Conservation (phyloP, 441 rosid genomes). For the Biscutella auriculata region DNA sequence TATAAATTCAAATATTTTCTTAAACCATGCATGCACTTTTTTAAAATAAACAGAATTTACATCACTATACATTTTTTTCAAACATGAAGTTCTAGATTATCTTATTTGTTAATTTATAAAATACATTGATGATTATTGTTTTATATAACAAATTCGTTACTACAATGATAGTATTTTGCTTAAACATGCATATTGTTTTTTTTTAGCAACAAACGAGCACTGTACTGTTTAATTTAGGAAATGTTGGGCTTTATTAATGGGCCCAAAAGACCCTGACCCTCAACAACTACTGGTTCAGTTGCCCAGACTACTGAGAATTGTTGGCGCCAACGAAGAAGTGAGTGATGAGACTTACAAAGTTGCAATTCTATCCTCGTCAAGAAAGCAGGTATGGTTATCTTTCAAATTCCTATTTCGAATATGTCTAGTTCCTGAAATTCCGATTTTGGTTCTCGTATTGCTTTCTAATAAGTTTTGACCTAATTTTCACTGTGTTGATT, state of each 20-base stretch:
- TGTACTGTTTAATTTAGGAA: no score
- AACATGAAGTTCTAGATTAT: no score
- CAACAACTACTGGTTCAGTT: neutral
- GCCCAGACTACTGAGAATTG: neutral
- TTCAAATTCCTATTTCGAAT: neutral
- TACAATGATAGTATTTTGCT: no score
- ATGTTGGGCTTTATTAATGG: neutral
- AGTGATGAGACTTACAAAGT: neutral
- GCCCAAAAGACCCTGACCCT: neutral
- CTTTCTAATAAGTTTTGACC: neutral
- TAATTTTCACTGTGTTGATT: neutral
- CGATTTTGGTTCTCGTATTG: neutral
- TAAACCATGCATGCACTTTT: no score
- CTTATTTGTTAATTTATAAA: no score
- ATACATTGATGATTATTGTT: no score
- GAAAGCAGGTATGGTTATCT: neutral
- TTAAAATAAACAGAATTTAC: no score
- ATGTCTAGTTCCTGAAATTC: neutral
- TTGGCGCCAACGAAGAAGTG: slow-evolving; percentile 10
- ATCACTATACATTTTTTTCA: no score
- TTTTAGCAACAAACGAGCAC: no score
- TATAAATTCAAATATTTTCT: no score
- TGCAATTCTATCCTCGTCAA: slow-evolving; percentile 1
- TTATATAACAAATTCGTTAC: no score
- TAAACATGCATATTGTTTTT: no score